These are phyloP conservation scores for Termitomyces sp. DNA, from an alignment of 768 basidiomycete species.

Conservation along the genomic window DNA sequence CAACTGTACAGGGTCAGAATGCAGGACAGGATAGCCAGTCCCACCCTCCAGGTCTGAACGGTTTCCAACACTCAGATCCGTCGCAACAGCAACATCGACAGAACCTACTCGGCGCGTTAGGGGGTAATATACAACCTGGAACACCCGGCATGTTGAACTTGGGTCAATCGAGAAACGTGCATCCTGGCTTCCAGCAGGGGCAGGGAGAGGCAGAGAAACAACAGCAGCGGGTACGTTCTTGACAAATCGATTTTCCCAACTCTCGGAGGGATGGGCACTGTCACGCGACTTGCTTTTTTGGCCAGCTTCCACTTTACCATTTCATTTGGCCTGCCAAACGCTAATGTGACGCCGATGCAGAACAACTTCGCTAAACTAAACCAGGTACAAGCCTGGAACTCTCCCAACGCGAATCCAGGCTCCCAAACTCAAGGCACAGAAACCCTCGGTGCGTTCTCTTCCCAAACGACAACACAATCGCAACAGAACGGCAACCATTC, in stretches of 20 bases:
- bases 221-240: slow-evolving; percentile 51
- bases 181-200: slow-evolving; percentile 51
- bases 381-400: slow-evolving; percentile 61
- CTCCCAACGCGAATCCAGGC: slow-evolving; percentile 44
- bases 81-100: slow-evolving; percentile 47
- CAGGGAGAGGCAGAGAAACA: slow-evolving; percentile 66
- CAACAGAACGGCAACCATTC: slow-evolving; percentile 44
- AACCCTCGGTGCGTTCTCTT: slow-evolving; percentile 15
- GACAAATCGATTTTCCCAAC: slow-evolving; percentile 10
- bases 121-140: slow-evolving; percentile 31
- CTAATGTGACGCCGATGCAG: slow-evolving; percentile 26
- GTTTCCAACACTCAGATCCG: slow-evolving; percentile 44
- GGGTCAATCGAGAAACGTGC: slow-evolving; percentile 40
- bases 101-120: slow-evolving; percentile 49
- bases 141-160: slow-evolving; percentile 70
- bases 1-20: slow-evolving; percentile 29
- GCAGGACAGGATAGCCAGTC: slow-evolving; percentile 35
- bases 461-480: slow-evolving; percentile 18
- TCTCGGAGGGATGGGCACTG: background rate
- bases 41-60: slow-evolving; percentile 79
- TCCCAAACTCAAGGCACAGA: slow-evolving; percentile 26
- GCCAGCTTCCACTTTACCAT: slow-evolving; percentile 3
- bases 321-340: slow-evolving; percentile 9
- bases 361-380: slow-evolving; percentile 63
- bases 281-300: slow-evolving; percentile 9